A percentile compares a stretch with the other conserved stretches of the same genome.
Evolutionary conservation across 306 rosid species (phyloP).

Genomic region (Dryas alaskensis): DNA sequence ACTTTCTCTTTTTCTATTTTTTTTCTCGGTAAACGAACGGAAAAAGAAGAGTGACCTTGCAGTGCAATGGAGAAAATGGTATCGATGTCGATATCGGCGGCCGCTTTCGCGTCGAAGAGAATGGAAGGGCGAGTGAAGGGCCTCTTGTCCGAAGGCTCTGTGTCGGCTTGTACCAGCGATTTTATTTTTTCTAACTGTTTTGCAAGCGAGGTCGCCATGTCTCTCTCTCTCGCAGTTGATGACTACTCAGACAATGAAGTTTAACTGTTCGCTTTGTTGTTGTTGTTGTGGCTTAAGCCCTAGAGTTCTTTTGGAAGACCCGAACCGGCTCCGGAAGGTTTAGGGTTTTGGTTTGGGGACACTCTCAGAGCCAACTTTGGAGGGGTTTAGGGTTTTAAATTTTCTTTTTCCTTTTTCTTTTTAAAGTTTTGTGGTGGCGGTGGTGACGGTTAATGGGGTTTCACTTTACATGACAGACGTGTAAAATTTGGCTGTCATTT

Average conservation of each 20-base stretch:
- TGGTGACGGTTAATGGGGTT: too few relatives aligned
- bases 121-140: conserved; percentile 85
- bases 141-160: conserved; percentile 56
- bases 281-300: too few relatives aligned
- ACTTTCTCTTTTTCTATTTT: too few relatives aligned
- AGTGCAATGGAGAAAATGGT: conserved; percentile 49
- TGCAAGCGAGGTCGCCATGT: conserved; percentile 66
- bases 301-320: too few relatives aligned
- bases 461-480: too few relatives aligned
- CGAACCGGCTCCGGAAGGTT: not conserved
- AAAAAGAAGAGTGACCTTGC: conserved; percentile 45
- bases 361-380: not conserved
- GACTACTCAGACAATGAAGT: not conserved
- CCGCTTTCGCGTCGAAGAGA: conserved; percentile 70
- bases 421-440: too few relatives aligned
- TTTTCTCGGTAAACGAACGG: conserved; percentile 14
- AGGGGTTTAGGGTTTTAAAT: conserved; percentile 13
- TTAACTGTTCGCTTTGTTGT: not conserved
- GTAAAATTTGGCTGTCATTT: too few relatives aligned
- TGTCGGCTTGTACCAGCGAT: conserved; percentile 42
- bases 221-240: not conserved
- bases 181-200: conserved; percentile 61
- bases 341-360: conserved; percentile 1
- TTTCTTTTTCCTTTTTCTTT: not conserved
- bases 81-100: conserved; percentile 68